Percentiles rank a stretch among this genome's conserved stretches.
Evolutionary conservation across 2,329 filamentous ascomycete species (phyloP).

Genomic region (Fusarium sp.): DNA sequence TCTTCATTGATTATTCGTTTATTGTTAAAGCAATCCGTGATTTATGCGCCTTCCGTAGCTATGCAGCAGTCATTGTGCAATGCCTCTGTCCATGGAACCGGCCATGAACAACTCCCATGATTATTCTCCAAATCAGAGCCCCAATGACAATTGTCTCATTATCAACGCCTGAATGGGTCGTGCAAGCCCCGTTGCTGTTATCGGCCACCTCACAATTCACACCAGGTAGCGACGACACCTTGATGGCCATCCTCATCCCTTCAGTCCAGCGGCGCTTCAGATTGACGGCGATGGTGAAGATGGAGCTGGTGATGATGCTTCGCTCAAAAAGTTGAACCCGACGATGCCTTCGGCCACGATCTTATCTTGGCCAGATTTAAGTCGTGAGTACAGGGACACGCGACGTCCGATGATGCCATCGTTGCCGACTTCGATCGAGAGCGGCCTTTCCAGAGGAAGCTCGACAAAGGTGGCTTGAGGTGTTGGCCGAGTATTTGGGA

Average conservation of each 20-base stretch:
- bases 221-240: constrained; percentile 8
- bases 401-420: constrained; percentile 62
- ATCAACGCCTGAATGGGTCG: not conserved
- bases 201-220: not conserved
- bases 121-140: not conserved
- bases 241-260: constrained; percentile 24
- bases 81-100: not conserved
- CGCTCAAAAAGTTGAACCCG: constrained; percentile 57
- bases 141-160: not conserved
- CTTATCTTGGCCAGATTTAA: constrained; percentile 37
- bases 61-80: not conserved
- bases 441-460: constrained; percentile 50
- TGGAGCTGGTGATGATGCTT: constrained; percentile 10
- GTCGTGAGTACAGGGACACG: constrained; percentile 54
- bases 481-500: constrained; percentile 37
- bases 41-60: not conserved
- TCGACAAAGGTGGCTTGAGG: constrained; percentile 46
- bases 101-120: not conserved
- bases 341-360: constrained; percentile 63
- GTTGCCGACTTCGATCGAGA: constrained; percentile 58
- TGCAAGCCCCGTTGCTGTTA: no score
- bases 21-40: not conserved
- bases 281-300: constrained; percentile 26
- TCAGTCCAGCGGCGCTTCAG: not conserved
- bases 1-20: not conserved